Conservation (phyloP, 495 filamentous ascomycete species). For the Pyronema omphalodes region DNA sequence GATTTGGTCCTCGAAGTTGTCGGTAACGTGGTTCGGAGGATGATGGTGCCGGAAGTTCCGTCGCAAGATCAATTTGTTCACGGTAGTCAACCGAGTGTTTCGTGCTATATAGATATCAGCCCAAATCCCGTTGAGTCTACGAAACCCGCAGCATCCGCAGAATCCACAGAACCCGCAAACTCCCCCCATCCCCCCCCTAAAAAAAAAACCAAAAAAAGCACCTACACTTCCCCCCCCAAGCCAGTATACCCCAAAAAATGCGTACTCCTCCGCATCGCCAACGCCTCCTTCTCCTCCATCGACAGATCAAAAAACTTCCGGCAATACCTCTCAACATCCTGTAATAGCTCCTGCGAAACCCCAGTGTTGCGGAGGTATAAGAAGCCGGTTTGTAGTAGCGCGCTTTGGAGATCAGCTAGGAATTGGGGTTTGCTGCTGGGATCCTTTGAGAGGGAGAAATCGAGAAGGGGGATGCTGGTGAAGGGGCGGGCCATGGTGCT, state of each 20-base stretch:
- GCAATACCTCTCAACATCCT: conserved; percentile 48
- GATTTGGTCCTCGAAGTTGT: conserved; percentile 69
- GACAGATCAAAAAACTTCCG: conserved; percentile 68
- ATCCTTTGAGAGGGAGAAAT: conserved; percentile 44
- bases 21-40: conserved; percentile 51
- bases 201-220: no score
- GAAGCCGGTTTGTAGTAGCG: conserved; percentile 81
- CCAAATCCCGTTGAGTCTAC: no score
- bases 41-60: conserved; percentile 48
- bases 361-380: conserved; percentile 78
- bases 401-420: conserved; percentile 51
- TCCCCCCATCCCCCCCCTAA: no score
- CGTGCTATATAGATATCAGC: no score
- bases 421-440: conserved; percentile 58
- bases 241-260: conserved; percentile 43
- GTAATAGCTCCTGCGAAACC: conserved; percentile 45
- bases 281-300: conserved; percentile 47
- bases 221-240: conserved; percentile 39
- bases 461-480: conserved; percentile 65
- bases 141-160: no score
- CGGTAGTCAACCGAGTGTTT: conserved; percentile 45
- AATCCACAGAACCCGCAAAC: no score
- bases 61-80: conserved; percentile 82
- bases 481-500: no score
- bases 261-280: conserved; percentile 24